phyloP scores from a whole-genome alignment of 495 filamentous ascomycete genomes.

The Clohesyomyces aquaticus region DNA sequence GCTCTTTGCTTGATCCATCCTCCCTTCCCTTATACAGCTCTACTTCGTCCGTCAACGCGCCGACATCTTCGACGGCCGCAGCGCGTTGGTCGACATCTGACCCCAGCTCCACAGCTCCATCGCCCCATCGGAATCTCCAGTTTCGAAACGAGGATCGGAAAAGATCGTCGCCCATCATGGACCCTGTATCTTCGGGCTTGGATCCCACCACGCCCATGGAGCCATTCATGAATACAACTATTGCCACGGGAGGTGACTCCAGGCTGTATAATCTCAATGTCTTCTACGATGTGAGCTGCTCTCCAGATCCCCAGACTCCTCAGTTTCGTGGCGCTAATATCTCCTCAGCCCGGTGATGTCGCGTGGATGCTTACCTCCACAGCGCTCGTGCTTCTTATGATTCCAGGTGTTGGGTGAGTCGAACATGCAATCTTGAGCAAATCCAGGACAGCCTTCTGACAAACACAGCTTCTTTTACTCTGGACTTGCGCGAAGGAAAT shows the following conservation, averaged over 20 bases:
- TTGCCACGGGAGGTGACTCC: slow-evolving; percentile 71
- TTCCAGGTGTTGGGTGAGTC: slow-evolving; percentile 84
- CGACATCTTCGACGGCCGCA: background rate
- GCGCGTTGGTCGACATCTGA: background rate
- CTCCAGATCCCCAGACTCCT: background rate
- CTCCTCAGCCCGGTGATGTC: slow-evolving; percentile 76
- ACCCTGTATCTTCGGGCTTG: slow-evolving; percentile 9
- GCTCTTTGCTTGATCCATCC: slow-evolving; percentile 16
- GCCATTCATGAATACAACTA: slow-evolving; percentile 61
- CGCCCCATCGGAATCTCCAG: background rate
- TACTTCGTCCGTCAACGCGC: background rate
- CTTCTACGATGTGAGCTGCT: slow-evolving; percentile 59
- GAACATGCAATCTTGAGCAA: background rate
- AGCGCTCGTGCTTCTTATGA: slow-evolving; percentile 94
- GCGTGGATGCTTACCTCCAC: slow-evolving; percentile 88
- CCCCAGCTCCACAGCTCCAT: background rate
- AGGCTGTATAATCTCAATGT: slow-evolving; percentile 74
- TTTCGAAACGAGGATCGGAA: slow-evolving; percentile 13
- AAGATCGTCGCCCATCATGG: slow-evolving; percentile 21
- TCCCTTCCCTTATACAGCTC: slow-evolving; percentile 1
- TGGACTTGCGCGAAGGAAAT: slow-evolving; percentile 94
- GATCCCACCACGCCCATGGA: slow-evolving; percentile 34
- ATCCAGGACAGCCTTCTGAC: slow-evolving; percentile 49
- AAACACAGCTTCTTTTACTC: slow-evolving; percentile 87
- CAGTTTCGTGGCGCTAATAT: slow-evolving; percentile 19